Evolutionary conservation across 2,329 filamentous ascomycete species (phyloP).

Genomic region (Aspergillus melleus): DNA sequence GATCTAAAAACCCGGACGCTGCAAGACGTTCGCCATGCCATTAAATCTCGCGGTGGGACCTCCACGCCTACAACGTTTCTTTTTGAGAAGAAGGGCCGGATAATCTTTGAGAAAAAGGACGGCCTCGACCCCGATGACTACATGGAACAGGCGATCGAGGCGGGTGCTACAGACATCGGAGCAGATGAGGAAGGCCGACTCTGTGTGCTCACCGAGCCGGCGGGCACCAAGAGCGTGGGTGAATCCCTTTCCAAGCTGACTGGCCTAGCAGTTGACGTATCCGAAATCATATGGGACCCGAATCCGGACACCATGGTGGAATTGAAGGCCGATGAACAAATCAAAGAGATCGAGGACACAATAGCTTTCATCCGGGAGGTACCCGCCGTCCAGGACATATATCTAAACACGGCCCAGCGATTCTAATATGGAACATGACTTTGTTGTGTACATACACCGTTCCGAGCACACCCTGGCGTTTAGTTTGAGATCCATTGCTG

Average conservation of each 20-base stretch:
- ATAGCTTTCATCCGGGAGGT: constrained; percentile 59
- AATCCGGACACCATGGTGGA: constrained; percentile 75
- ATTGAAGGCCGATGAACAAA: constrained; percentile 58
- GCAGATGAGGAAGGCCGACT: constrained; percentile 68
- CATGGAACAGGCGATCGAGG: constrained; percentile 79
- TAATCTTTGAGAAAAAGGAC: constrained; percentile 65
- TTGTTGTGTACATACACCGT: neutral
- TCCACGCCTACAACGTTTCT: constrained; percentile 76
- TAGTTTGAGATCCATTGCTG: neutral
- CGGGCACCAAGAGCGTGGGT: constrained; percentile 63
- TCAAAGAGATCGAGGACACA: constrained; percentile 60
- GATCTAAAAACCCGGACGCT: constrained; percentile 75
- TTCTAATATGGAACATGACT: constrained; percentile 17
- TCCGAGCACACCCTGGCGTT: neutral
- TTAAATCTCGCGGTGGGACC: constrained; percentile 71
- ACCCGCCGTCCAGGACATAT: constrained; percentile 74
- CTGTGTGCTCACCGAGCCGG: constrained; percentile 69
- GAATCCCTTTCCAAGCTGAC: constrained; percentile 64
- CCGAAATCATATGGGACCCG: constrained; percentile 81
- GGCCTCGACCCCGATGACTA: constrained; percentile 65
- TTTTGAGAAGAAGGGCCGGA: constrained; percentile 77
- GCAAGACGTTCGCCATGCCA: constrained; percentile 67
- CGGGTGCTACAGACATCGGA: constrained; percentile 62
- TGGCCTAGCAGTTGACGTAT: constrained; percentile 67
- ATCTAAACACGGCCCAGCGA: constrained; percentile 60